Conservation (phyloP, 1,284 basidiomycete species). For the Pyrrhoderma noxium region DNA sequence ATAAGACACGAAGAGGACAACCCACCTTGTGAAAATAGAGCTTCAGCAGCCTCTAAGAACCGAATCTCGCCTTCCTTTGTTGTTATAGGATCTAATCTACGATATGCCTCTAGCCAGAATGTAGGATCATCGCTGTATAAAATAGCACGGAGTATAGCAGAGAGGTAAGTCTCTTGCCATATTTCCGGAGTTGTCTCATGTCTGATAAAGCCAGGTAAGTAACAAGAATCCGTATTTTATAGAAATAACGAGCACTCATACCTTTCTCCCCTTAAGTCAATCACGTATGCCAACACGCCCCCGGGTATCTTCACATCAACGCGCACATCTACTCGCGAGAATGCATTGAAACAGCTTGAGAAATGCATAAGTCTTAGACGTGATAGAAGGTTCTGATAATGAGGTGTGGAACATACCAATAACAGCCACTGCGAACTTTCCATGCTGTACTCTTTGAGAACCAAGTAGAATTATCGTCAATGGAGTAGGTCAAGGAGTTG, state of each 20-base stretch:
- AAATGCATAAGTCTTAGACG: not conserved
- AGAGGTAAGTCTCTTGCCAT: constrained; percentile 97
- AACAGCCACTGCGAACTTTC: constrained; percentile 92
- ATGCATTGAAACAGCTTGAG: constrained; percentile 93
- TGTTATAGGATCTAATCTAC: constrained; percentile 93
- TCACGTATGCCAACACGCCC: constrained; percentile 90
- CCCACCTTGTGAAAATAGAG: constrained; percentile 83
- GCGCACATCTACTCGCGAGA: constrained; percentile 92
- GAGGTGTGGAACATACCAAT: constrained; percentile 79
- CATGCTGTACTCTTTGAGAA: constrained; percentile 83
- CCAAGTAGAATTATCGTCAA: constrained; percentile 91
- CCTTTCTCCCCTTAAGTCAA: constrained; percentile 93
- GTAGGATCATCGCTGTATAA: constrained; percentile 94
- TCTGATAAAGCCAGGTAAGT: constrained; percentile 32
- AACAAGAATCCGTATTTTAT: too few relatives aligned
- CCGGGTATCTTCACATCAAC: constrained; percentile 99
- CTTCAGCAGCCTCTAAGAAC: constrained; percentile 89
- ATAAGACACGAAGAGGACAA: not conserved
- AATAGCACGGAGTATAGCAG: constrained; percentile 85
- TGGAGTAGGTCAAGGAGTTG: constrained; percentile 92
- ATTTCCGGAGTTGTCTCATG: constrained; percentile 90
- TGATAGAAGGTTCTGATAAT: not conserved
- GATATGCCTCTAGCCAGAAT: constrained; percentile 88
- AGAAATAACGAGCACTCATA: constrained; percentile 31
- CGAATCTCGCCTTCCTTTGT: constrained; percentile 82